Evolutionary conservation across 257 asterid species (phyloP).

Genomic region (Rhazya stricta): DNA sequence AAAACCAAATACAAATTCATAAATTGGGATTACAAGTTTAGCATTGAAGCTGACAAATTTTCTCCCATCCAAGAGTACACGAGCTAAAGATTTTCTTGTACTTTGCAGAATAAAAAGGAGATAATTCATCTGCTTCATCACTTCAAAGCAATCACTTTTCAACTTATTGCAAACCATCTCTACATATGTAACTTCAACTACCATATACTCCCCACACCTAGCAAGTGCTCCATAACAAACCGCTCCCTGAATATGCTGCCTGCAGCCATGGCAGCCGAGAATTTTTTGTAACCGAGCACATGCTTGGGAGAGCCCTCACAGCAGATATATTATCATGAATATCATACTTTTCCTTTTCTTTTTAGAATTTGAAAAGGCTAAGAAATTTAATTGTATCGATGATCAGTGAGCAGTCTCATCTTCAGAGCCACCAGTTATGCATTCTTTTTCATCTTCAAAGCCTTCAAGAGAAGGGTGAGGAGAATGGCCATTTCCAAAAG

Average conservation of each 20-base stretch:
- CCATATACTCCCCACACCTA: constrained; percentile 23
- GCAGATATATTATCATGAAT: not conserved
- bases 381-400: not conserved
- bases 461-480: constrained; percentile 60
- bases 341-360: not conserved
- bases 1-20: not conserved
- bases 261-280: constrained; percentile 19
- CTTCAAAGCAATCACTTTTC: constrained; percentile 22
- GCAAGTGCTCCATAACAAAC: constrained; percentile 61
- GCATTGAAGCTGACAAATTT: constrained; percentile 64
- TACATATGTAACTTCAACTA: not conserved
- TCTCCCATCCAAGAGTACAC: constrained; percentile 23
- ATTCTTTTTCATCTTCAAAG: constrained; percentile 43
- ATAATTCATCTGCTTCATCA: constrained; percentile 64
- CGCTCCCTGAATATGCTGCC: constrained; percentile 19
- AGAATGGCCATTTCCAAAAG: constrained; percentile 73
- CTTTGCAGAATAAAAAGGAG: constrained; percentile 15
- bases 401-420: constrained; percentile 23
- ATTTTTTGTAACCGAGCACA: constrained; percentile 60
- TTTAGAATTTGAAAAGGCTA: not conserved
- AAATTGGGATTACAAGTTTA: not conserved
- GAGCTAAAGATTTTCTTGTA: not conserved
- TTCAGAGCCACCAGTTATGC: constrained; percentile 45
- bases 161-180: constrained; percentile 26
- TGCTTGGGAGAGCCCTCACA: constrained; percentile 25